These are phyloP conservation scores for Ceratobasidium sp. DNA, from an alignment of 1,284 basidiomycete genomes.

Conservation along the genomic window DNA sequence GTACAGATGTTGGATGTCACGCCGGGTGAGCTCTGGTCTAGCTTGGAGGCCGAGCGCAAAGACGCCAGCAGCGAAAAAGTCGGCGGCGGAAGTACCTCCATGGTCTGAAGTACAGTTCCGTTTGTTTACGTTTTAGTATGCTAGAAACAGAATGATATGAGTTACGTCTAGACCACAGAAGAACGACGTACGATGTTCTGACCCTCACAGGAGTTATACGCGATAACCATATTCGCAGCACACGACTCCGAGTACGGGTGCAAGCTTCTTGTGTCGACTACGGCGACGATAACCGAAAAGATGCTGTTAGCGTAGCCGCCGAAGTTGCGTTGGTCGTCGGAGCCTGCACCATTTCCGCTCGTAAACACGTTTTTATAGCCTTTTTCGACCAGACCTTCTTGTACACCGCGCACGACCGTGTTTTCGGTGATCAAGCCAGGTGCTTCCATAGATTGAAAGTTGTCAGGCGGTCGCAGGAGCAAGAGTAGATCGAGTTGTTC, in stretches of 20 bases:
- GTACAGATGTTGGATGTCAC: conserved; percentile 94
- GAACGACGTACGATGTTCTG: conserved; percentile 83
- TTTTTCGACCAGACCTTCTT: conserved; percentile 90
- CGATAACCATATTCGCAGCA: conserved; percentile 96
- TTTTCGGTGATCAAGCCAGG: conserved; percentile 94
- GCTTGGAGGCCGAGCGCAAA: conserved; percentile 89
- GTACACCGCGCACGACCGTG: conserved; percentile 94
- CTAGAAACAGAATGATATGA: conserved; percentile 61
- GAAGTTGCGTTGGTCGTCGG: conserved; percentile 98
- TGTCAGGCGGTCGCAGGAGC: conserved; percentile 98
- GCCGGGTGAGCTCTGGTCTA: conserved; percentile 94
- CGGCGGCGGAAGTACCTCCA: conserved; percentile 98
- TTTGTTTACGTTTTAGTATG: conserved; percentile 93
- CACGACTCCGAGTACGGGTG: conserved; percentile 98
- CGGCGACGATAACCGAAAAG: conserved; percentile 95
- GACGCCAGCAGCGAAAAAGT: conserved; percentile 94
- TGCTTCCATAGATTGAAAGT: conserved; percentile 95
- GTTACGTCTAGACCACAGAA: neutral
- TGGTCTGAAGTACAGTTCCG: conserved; percentile 87
- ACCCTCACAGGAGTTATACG: conserved; percentile 94
- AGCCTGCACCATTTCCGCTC: conserved; percentile 93
- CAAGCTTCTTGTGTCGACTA: conserved; percentile 90
- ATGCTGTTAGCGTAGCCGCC: conserved; percentile 99
- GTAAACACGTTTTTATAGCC: conserved; percentile 99
- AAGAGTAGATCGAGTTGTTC: conserved; percentile 94